Conservation (phyloP, 2,329 filamentous ascomycete genomes). For the Cercospora zeina region DNA sequence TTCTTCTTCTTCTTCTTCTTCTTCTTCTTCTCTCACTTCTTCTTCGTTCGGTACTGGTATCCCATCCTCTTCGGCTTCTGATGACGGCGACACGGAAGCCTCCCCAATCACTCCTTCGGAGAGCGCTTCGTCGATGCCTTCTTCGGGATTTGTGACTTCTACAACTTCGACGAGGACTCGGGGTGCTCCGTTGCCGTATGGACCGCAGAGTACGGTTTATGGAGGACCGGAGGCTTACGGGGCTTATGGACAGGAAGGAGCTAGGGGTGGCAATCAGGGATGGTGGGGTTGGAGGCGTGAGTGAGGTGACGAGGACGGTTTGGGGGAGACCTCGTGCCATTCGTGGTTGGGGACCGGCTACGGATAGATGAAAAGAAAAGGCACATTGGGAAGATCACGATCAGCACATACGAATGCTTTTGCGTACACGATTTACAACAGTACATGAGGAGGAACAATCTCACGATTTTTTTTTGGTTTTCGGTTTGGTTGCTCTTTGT, state of each 20-base stretch:
- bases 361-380: no score
- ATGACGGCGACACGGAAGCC: conserved; percentile 14
- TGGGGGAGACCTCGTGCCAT: not conserved
- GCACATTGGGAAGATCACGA: not conserved
- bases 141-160: conserved; percentile 10
- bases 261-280: not conserved
- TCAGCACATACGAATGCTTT: not conserved
- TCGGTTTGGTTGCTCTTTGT: no score
- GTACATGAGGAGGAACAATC: not conserved
- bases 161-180: not conserved
- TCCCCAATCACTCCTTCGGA: conserved; percentile 10
- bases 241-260: not conserved
- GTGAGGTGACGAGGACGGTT: not conserved
- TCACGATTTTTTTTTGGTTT: no score
- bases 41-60: not conserved
- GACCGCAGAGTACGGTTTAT: conserved; percentile 4
- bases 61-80: not conserved
- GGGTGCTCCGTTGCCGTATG: not conserved
- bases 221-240: conserved; percentile 4
- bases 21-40: not conserved
- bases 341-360: not conserved
- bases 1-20: not conserved
- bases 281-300: not conserved
- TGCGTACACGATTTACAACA: not conserved
- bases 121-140: conserved; percentile 1